Evolutionary conservation across 2,329 filamentous ascomycete genomes (phyloP).

Genomic region (Diaporthe eres): DNA sequence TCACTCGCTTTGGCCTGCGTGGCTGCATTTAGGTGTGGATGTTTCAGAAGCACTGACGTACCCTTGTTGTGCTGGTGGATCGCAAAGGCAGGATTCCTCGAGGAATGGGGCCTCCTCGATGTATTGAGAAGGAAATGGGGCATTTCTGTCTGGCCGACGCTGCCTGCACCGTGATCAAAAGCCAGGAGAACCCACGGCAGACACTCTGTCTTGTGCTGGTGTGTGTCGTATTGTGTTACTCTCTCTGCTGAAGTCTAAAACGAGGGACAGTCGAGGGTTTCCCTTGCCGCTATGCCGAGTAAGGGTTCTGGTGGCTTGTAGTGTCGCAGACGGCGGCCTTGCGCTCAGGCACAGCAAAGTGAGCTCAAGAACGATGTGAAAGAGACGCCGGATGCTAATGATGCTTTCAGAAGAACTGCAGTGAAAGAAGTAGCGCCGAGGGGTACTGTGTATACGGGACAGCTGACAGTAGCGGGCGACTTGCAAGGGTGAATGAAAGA

Average conservation of each 20-base stretch:
- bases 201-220: slow-evolving; percentile 9
- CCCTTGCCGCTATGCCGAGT: slow-evolving; percentile 23
- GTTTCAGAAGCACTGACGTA: slow-evolving; percentile 45
- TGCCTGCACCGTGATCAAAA: neutral
- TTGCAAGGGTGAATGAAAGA: slow-evolving; percentile 5
- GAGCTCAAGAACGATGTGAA: neutral
- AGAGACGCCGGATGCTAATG: neutral
- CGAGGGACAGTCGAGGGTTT: neutral
- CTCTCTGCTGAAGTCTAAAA: slow-evolving; percentile 17
- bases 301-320: slow-evolving; percentile 14
- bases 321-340: neutral
- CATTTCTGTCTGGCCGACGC: slow-evolving; percentile 44
- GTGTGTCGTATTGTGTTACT: slow-evolving; percentile 1
- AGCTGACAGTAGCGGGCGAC: slow-evolving; percentile 4
- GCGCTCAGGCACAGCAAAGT: slow-evolving; percentile 2
- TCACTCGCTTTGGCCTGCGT: slow-evolving; percentile 35
- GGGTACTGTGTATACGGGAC: neutral
- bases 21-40: slow-evolving; percentile 39
- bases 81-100: slow-evolving; percentile 43
- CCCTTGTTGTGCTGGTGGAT: slow-evolving; percentile 49
- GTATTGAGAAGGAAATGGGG: slow-evolving; percentile 45
- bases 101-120: slow-evolving; percentile 44
- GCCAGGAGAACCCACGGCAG: neutral
- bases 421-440: neutral
- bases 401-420: slow-evolving; percentile 25